Evolutionary conservation across 805 yeast species (phyloP), one percentile per base, ranked within the genome.

Genomic region (Cyberlindnera galapagoensis): DNA sequence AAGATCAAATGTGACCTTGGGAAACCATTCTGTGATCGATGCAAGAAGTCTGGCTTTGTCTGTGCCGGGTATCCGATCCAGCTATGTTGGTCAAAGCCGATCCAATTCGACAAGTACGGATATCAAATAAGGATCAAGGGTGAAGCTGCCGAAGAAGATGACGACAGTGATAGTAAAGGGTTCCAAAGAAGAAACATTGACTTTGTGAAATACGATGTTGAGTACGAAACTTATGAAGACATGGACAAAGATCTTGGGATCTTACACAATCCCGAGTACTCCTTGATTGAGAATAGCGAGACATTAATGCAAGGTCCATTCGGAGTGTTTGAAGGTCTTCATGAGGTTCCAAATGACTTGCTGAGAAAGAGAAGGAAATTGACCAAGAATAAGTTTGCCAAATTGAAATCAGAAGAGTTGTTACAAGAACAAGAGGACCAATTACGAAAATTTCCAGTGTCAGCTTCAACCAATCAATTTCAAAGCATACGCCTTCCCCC

Each of bases 51-150:
- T 1, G 76, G 80, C 1, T 52, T 82, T 18, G 60, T 63, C 4
- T 87, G 96, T 49, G 85, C 80, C 18, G 96, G 95, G 1, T 87
- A 86, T 49, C 83, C 75, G 39, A 79, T 87, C 35, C 82, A 80
- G 44, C 68, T 87, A 19, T 62, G 87, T 38, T 87, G 95, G 95
- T 60, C 65, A 3, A 58, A 56, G 10, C 82, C 84, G 1, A 54
- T 72, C 4, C 56, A 57, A 30, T 74, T 71, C 38, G 72, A 73
- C 40, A 54, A 50, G 25, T 66, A 59, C 35, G 78, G 77, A 0
- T 44, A 46, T 18, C 69, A 61, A 28, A 25, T 63, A 17, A 28
- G 56, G 4, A 29, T 27, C 10, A 42, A 38, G 12, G 46, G 37
- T 3, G 36, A 38, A 11, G 29, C 35, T 5, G 38, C 27, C 16